A percentile compares a stretch with the other conserved stretches of the same genome.
Conservation (phyloP, 164 flowering plant species). For the Umbellularia californica region DNA sequence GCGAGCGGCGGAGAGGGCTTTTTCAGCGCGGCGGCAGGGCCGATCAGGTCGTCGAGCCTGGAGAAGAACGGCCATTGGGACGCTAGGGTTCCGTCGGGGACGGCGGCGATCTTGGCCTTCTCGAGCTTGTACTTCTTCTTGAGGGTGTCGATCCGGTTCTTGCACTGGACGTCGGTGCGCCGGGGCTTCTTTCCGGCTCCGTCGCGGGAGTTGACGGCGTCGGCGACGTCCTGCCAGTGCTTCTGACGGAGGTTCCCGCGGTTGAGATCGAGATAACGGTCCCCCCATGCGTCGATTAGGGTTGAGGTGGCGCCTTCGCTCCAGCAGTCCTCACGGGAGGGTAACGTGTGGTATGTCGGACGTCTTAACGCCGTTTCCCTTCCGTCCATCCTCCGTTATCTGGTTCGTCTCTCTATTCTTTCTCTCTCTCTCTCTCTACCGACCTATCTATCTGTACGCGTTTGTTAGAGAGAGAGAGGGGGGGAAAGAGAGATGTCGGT, state of each 20-base stretch:
- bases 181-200: conserved; percentile 52
- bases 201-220: conserved; percentile 69
- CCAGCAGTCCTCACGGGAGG: conserved; percentile 93
- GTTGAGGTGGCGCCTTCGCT: conserved; percentile 75
- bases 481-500: not conserved
- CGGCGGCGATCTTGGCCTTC: conserved; percentile 45
- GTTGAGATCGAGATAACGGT: conserved; percentile 64
- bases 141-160: conserved; percentile 90
- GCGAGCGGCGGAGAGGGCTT: conserved; percentile 39
- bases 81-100: conserved; percentile 33
- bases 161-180: conserved; percentile 89
- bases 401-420: not conserved
- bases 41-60: conserved; percentile 25
- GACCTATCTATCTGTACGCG: not conserved
- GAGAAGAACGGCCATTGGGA: conserved; percentile 28
- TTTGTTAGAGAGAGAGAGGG: not conserved
- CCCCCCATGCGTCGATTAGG: conserved; percentile 82
- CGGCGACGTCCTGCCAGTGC: conserved; percentile 92
- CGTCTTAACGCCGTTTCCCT: conserved; percentile 6
- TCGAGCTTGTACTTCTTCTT: conserved; percentile 93
- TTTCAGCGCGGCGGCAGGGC: conserved; percentile 12
- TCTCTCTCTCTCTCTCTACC: not conserved
- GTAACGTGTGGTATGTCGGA: conserved; percentile 14
- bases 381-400: conserved; percentile 15
- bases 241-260: conserved; percentile 87